Conservation (phyloP, 75 land plant genomes). For the Gnetum montanum region DNA sequence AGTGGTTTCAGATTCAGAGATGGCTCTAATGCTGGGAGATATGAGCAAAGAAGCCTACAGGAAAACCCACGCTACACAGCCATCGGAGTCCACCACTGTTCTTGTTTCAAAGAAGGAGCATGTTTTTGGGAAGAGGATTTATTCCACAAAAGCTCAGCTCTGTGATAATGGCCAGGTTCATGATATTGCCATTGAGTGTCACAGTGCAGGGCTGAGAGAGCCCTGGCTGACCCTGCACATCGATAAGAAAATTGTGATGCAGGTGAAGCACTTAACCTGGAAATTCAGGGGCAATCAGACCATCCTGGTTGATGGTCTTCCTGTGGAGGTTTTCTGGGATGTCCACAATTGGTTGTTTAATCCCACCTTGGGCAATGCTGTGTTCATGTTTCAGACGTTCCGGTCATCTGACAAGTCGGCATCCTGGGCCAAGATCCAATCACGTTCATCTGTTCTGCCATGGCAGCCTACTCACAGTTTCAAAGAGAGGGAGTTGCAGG, state of each 20-base stretch:
- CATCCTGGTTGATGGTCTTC: slow-evolving; percentile 66
- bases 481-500: slow-evolving; percentile 17
- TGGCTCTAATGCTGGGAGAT: slow-evolving; percentile 76
- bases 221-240: slow-evolving; percentile 56
- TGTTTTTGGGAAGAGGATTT: slow-evolving; percentile 67
- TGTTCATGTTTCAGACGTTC: slow-evolving; percentile 82
- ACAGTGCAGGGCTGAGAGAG: slow-evolving; percentile 45
- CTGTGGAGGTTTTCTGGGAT: slow-evolving; percentile 91
- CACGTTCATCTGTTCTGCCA: slow-evolving; percentile 22
- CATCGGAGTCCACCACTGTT: slow-evolving; percentile 26
- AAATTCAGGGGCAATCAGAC: slow-evolving; percentile 88
- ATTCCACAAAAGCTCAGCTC: slow-evolving; percentile 69
- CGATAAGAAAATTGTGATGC: slow-evolving; percentile 59
- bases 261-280: slow-evolving; percentile 77
- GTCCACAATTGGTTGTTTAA: slow-evolving; percentile 88
- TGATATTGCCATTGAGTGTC: slow-evolving; percentile 74
- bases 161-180: slow-evolving; percentile 59
- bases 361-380: slow-evolving; percentile 54
- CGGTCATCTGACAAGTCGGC: slow-evolving; percentile 49
- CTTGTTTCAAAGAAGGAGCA: slow-evolving; percentile 74
- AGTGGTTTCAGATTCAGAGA: slow-evolving; percentile 44
- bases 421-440: slow-evolving; percentile 14
- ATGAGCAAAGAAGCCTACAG: slow-evolving; percentile 58
- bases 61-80: slow-evolving; percentile 36
- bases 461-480: slow-evolving; percentile 45